Evolutionary conservation across 1,139 yeast species (phyloP).

Genomic region (Kluyveromyces sp.): DNA sequence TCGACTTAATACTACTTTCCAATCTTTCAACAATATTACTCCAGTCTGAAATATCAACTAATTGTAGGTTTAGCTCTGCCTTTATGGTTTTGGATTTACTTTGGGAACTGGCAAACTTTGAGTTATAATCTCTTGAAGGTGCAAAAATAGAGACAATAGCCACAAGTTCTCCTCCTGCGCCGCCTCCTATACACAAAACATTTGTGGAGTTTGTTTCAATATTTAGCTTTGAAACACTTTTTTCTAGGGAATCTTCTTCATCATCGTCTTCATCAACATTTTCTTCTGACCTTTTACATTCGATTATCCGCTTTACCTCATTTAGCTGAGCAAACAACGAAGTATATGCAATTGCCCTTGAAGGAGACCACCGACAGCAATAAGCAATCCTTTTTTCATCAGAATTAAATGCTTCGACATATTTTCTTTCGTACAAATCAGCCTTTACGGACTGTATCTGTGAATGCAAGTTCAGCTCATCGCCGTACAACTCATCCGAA

Average conservation of each 20-base stretch:
- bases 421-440: constrained; percentile 61
- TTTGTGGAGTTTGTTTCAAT: constrained; percentile 20
- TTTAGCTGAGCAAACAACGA: constrained; percentile 50
- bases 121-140: constrained; percentile 36
- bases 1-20: constrained; percentile 35
- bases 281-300: constrained; percentile 9
- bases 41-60: constrained; percentile 82
- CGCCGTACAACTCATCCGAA: constrained; percentile 34
- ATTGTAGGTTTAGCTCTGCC: constrained; percentile 35
- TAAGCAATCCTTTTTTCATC: constrained; percentile 67
- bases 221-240: not conserved
- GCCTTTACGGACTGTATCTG: constrained; percentile 65
- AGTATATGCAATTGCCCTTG: constrained; percentile 67
- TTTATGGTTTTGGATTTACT: not conserved
- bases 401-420: constrained; percentile 56
- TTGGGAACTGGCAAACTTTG: constrained; percentile 11
- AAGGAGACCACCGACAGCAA: constrained; percentile 79
- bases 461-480: constrained; percentile 30
- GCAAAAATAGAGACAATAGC: constrained; percentile 59
- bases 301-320: constrained; percentile 36
- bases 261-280: not conserved
- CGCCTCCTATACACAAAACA: constrained; percentile 73
- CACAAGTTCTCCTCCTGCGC: constrained; percentile 79
- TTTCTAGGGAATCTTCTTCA: not conserved
- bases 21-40: constrained; percentile 41